These are phyloP conservation scores for Massarina eburnea DNA, from an alignment of 2,329 filamentous ascomycete species.

Conservation along the genomic window DNA sequence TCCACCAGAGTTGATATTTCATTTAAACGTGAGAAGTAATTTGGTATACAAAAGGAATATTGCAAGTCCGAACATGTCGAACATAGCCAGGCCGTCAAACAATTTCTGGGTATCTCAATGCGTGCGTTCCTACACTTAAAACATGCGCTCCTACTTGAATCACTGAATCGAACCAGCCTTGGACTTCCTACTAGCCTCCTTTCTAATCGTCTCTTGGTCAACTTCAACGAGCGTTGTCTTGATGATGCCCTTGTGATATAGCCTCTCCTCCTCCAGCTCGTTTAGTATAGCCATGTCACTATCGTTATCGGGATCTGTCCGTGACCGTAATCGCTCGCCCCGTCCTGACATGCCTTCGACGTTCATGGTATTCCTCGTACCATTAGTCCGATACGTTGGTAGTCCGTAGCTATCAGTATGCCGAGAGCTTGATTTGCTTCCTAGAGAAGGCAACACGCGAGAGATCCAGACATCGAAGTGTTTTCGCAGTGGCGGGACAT, in stretches of 20 bases:
- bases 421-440: not conserved
- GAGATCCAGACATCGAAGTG: not conserved
- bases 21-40: no score
- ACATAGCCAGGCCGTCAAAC: no score
- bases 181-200: not conserved
- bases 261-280: not conserved
- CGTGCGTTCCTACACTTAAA: no score
- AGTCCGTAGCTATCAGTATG: not conserved
- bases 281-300: not conserved
- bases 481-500: slow-evolving; percentile 16
- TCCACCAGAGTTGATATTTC: no score
- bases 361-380: not conserved
- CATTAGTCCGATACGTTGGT: not conserved
- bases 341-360: not conserved
- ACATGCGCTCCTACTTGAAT: no score
- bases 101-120: no score
- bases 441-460: not conserved
- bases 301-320: not conserved
- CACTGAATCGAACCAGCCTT: no score
- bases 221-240: not conserved
- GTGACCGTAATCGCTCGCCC: not conserved
- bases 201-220: not conserved
- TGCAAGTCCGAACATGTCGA: no score
- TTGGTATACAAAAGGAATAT: no score
- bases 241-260: not conserved